Evolutionary conservation across 345 rosid species (phyloP).

Genomic region (Melaleuca alternifolia): DNA sequence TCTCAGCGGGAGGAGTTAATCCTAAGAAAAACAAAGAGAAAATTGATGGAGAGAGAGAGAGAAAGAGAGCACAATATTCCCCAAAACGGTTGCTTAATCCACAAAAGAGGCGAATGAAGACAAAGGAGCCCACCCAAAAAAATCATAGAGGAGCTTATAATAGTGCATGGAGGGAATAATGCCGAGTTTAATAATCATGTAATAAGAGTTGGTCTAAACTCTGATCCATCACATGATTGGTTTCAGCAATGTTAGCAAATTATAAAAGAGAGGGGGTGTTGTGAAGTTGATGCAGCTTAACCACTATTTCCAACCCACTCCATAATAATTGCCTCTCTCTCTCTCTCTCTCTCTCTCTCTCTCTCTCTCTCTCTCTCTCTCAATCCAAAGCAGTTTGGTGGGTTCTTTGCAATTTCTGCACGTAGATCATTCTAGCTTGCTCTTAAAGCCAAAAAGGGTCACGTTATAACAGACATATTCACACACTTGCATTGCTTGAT

Average conservation of each 20-base stretch:
- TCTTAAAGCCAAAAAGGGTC: background rate
- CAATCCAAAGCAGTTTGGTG: background rate
- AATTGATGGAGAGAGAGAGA: background rate
- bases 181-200: background rate
- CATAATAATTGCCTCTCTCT: background rate
- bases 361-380: background rate
- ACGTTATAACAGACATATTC: background rate
- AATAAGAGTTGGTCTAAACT: background rate
- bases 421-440: slow-evolving; percentile 3
- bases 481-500: background rate
- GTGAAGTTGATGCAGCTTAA: background rate
- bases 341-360: background rate
- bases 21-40: background rate
- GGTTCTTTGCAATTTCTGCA: background rate
- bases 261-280: background rate
- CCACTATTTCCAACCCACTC: slow-evolving; percentile 7
- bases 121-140: background rate
- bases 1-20: background rate
- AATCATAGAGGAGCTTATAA: background rate
- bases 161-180: background rate
- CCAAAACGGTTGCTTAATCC: background rate
- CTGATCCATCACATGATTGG: background rate
- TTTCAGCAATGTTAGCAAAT: background rate
- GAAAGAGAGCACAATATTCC: background rate
- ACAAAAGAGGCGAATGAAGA: background rate